These are phyloP conservation scores for Cryphonectria nitschkei DNA, from an alignment of 2,329 filamentous ascomycete species.

Conservation along the genomic window DNA sequence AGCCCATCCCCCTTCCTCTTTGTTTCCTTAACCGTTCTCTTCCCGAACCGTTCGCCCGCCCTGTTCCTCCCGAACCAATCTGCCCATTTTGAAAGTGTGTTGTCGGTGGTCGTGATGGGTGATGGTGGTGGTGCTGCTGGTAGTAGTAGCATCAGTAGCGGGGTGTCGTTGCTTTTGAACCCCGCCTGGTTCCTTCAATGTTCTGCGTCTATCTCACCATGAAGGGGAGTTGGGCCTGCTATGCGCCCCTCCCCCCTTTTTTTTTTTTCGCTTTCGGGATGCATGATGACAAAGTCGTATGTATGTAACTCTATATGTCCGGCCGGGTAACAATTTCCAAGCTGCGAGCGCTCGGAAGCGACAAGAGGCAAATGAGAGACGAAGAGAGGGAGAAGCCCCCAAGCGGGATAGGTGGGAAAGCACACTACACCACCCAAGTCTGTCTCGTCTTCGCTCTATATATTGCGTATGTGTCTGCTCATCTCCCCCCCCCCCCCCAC, in stretches of 20 bases:
- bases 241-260: neutral
- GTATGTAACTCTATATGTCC: neutral
- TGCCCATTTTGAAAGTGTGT: neutral
- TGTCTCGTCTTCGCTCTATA: neutral
- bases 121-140: neutral
- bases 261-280: neutral
- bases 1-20: neutral
- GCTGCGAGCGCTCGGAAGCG: neutral
- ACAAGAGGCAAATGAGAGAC: neutral
- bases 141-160: neutral
- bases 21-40: neutral
- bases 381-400: too few species aligned
- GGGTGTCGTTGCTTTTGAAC: neutral
- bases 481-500: neutral
- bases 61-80: constrained; percentile 8
- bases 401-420: neutral
- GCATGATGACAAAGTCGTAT: neutral
- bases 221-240: neutral
- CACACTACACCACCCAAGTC: neutral
- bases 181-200: neutral
- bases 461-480: neutral
- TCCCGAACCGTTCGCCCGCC: constrained; percentile 14
- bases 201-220: neutral
- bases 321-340: neutral
- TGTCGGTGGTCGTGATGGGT: neutral